Conservation (phyloP, 2,329 filamentous ascomycete species). For the Neurospora crassa region DNA sequence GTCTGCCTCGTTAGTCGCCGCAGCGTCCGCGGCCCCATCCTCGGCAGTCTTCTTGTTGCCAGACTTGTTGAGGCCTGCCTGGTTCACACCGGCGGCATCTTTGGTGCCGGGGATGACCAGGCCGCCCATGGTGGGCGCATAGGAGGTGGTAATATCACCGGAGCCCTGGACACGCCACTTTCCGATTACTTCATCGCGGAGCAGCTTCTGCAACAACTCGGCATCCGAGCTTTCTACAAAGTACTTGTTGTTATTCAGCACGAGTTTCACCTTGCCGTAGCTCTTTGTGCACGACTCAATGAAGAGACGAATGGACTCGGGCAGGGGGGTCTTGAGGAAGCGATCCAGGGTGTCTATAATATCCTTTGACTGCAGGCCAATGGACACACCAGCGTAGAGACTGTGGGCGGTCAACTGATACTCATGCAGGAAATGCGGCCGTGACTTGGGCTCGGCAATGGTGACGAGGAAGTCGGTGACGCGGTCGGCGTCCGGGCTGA, state of each 20-base stretch:
- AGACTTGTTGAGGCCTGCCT: constrained; percentile 40
- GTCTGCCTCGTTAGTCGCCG: constrained; percentile 50
- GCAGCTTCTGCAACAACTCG: constrained; percentile 72
- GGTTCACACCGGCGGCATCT: constrained; percentile 78
- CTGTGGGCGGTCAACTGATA: constrained; percentile 88
- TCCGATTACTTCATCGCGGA: constrained; percentile 76
- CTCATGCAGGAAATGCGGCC: constrained; percentile 86
- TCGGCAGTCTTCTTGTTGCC: constrained; percentile 32
- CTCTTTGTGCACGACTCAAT: constrained; percentile 74
- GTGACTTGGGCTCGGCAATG: constrained; percentile 84
- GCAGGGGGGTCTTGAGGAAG: constrained; percentile 80
- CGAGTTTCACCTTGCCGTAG: constrained; percentile 92
- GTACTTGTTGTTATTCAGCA: constrained; percentile 89
- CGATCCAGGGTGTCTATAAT: constrained; percentile 84
- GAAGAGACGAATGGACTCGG: constrained; percentile 69
- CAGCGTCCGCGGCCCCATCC: constrained; percentile 36
- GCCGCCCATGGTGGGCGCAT: constrained; percentile 76
- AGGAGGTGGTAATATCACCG: constrained; percentile 65
- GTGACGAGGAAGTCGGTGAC: constrained; percentile 94
- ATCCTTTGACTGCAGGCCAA: constrained; percentile 80
- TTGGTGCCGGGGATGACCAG: constrained; percentile 92
- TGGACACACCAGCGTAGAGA: constrained; percentile 88
- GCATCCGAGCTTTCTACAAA: constrained; percentile 89
- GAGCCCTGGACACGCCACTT: constrained; percentile 65
- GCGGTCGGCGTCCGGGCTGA: constrained; percentile 75